Conservation (phyloP, 176 grass and related monocot genomes). For the Tillandsia leiboldiana region DNA sequence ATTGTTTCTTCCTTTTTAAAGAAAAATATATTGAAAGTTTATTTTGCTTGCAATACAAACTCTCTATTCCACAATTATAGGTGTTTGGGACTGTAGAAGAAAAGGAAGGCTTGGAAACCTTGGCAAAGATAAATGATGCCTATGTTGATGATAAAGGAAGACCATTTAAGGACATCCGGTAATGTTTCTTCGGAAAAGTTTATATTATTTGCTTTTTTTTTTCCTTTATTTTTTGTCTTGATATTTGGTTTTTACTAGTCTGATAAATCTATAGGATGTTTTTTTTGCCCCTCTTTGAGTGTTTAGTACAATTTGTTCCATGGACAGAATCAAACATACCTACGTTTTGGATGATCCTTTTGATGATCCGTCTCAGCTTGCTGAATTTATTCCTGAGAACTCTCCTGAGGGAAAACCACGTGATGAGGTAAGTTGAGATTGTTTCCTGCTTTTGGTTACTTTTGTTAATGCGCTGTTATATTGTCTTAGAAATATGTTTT, state of each 20-base stretch:
- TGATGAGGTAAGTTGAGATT: slow-evolving; percentile 51
- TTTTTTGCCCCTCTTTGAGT: neutral
- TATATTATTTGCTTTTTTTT: neutral
- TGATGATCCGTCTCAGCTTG: slow-evolving; percentile 74
- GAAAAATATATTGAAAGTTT: neutral
- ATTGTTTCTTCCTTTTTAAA: neutral
- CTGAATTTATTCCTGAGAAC: slow-evolving; percentile 79
- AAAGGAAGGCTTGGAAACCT: slow-evolving; percentile 71
- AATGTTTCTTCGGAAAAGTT: neutral
- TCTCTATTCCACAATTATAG: slow-evolving; percentile 24
- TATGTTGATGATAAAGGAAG: slow-evolving; percentile 83
- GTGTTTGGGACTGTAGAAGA: slow-evolving; percentile 79
- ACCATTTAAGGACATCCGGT: slow-evolving; percentile 96
- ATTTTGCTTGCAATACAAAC: neutral
- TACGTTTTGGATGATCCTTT: slow-evolving; percentile 97
- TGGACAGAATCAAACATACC: slow-evolving; percentile 91
- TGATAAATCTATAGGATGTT: neutral
- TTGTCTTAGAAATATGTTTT: too few species aligned
- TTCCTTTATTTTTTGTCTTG: neutral
- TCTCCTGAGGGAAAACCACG: slow-evolving; percentile 73
- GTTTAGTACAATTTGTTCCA: slow-evolving; percentile 4
- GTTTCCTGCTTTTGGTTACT: neutral
- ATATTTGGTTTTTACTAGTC: neutral
- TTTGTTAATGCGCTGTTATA: too few species aligned
- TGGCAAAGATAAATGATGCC: slow-evolving; percentile 94